Conservation (phyloP, 2,329 filamentous ascomycete genomes). For the Sclerotinia minor region DNA sequence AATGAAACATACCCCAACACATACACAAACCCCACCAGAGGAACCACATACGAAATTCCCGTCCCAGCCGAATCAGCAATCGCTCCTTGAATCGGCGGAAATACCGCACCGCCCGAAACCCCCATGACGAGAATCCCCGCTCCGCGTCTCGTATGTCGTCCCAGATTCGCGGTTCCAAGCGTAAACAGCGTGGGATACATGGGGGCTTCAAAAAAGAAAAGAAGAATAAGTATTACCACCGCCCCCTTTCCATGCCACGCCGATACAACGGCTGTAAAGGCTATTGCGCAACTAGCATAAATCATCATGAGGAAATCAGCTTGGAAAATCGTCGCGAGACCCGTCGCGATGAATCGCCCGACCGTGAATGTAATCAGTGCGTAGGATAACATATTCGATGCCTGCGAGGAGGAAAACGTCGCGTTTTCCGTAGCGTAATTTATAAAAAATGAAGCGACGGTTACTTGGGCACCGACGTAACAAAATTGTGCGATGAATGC, state of each 20-base stretch:
- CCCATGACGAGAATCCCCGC: slow-evolving; percentile 70
- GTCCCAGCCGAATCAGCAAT: slow-evolving; percentile 56
- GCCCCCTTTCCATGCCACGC: slow-evolving; percentile 46
- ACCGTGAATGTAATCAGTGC: slow-evolving; percentile 72
- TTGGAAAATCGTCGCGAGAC: slow-evolving; percentile 46
- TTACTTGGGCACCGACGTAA: slow-evolving; percentile 72
- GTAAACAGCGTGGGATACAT: slow-evolving; percentile 82
- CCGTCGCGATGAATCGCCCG: slow-evolving; percentile 68
- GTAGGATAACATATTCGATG: slow-evolving; percentile 69
- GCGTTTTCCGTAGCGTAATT: slow-evolving; percentile 67
- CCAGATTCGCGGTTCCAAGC: slow-evolving; percentile 72
- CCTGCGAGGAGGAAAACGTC: slow-evolving; percentile 52
- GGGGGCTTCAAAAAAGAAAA: slow-evolving; percentile 77
- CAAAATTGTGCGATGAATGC: slow-evolving; percentile 76
- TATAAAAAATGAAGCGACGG: slow-evolving; percentile 68
- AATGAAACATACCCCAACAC: slow-evolving; percentile 41
- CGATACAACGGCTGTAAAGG: slow-evolving; percentile 41
- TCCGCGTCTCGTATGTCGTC: slow-evolving; percentile 74
- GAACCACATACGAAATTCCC: slow-evolving; percentile 48
- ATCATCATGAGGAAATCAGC: slow-evolving; percentile 60
- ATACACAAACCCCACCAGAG: slow-evolving; percentile 47
- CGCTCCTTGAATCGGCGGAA: slow-evolving; percentile 69
- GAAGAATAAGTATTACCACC: slow-evolving; percentile 64
- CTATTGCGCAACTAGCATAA: slow-evolving; percentile 56
- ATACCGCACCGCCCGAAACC: slow-evolving; percentile 70